These are phyloP conservation scores for Cercophora newfieldiana DNA, from an alignment of 495 filamentous ascomycete genomes.

Conservation along the genomic window DNA sequence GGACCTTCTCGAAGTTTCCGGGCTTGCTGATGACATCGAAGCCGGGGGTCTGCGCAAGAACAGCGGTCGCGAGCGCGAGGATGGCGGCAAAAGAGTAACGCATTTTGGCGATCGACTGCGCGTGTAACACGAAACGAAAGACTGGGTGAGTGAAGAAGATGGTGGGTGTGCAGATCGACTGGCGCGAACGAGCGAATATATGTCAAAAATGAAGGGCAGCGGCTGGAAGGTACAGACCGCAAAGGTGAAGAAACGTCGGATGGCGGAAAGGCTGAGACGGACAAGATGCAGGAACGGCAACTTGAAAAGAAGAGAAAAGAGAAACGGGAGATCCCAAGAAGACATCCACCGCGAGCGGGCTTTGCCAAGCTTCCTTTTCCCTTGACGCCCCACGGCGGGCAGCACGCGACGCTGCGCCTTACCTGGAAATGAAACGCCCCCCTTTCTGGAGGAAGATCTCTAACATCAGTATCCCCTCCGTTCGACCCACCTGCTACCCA, in stretches of 20 bases:
- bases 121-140: constrained; percentile 13
- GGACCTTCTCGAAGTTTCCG: constrained; percentile 32
- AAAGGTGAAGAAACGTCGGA: constrained; percentile 1
- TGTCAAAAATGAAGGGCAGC: constrained; percentile 15
- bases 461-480: neutral
- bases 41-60: constrained; percentile 43
- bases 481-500: constrained; percentile 5
- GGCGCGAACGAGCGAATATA: constrained; percentile 14
- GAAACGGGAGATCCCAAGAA: neutral
- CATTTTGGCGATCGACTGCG: constrained; percentile 40
- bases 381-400: neutral
- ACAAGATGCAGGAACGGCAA: neutral
- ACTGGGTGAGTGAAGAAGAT: neutral
- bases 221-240: constrained; percentile 17
- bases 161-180: constrained; percentile 8
- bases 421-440: constrained; percentile 11
- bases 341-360: constrained; percentile 8
- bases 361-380: constrained; percentile 6
- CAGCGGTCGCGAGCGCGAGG: constrained; percentile 45
- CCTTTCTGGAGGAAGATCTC: neutral
- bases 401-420: constrained; percentile 6
- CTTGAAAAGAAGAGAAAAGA: neutral
- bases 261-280: neutral
- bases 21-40: constrained; percentile 45
- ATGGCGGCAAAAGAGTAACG: constrained; percentile 43